Evolutionary conservation across 495 filamentous ascomycete genomes (phyloP).

Genomic region (Tuber brumale): DNA sequence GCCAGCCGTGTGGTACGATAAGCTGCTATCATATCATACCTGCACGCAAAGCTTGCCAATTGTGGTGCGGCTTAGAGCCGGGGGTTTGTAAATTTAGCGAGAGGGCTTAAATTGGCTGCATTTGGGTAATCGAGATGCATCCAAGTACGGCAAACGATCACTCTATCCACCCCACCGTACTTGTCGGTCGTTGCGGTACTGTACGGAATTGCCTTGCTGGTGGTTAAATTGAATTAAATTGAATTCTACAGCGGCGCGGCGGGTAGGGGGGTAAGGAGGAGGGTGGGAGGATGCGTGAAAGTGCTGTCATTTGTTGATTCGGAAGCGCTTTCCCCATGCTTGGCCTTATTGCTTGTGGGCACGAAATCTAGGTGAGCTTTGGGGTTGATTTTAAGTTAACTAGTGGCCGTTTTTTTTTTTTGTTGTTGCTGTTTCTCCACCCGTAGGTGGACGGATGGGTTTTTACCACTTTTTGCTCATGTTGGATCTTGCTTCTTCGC

Average conservation of each 20-base stretch:
- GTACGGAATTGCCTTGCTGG: neutral
- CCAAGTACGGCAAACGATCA: no score
- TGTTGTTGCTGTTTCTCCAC: neutral
- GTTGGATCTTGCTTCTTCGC: neutral
- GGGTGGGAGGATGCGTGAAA: neutral
- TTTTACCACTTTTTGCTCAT: neutral
- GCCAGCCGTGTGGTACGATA: no score
- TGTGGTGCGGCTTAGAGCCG: neutral
- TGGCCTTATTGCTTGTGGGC: neutral
- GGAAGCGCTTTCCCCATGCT: neutral
- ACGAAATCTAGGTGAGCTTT: neutral
- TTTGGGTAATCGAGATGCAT: neutral
- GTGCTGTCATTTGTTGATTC: neutral
- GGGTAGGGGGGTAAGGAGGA: neutral
- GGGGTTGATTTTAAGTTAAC: neutral
- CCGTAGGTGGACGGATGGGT: no score
- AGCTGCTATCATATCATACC: no score
- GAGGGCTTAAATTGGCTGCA: neutral
- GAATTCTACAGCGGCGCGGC: neutral
- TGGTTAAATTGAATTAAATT: neutral
- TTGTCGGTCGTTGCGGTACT: neutral
- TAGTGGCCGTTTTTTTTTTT: neutral
- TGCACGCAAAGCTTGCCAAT: neutral
- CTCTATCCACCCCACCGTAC: no score
- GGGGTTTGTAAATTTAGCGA: neutral